These are phyloP conservation scores for Cercospora sp. DNA, from an alignment of 2,329 filamentous ascomycete genomes.

Conservation along the genomic window DNA sequence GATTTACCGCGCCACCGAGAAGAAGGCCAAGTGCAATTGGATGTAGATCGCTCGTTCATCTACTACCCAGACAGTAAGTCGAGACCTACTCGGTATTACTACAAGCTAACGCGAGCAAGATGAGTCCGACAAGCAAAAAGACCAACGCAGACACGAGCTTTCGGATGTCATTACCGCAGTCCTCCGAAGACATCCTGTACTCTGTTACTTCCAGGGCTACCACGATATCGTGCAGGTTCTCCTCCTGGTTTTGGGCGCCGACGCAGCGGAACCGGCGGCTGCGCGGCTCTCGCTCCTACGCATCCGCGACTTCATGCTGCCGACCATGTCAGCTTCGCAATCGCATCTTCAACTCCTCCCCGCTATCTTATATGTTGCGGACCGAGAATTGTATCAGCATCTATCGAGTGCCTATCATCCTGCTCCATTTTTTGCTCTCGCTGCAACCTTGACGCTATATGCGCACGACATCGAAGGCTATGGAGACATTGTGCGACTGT, in stretches of 20 bases:
- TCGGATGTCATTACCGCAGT: slow-evolving; percentile 77
- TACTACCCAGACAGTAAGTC: slow-evolving; percentile 82
- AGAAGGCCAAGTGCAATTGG: slow-evolving; percentile 86
- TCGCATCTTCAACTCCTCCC: slow-evolving; percentile 86
- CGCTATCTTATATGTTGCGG: slow-evolving; percentile 71
- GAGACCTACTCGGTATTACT: not conserved
- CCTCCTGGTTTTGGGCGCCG: slow-evolving; percentile 74
- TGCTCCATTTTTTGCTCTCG: slow-evolving; percentile 87
- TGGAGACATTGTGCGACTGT: slow-evolving; percentile 81
- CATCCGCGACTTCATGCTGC: slow-evolving; percentile 97
- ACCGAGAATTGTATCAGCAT: slow-evolving; percentile 71
- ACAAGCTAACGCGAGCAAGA: slow-evolving; percentile 48
- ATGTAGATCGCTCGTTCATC: slow-evolving; percentile 95
- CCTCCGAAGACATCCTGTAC: slow-evolving; percentile 74
- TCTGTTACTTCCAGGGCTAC: slow-evolving; percentile 97
- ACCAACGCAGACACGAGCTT: slow-evolving; percentile 71
- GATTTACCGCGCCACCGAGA: slow-evolving; percentile 75
- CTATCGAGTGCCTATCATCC: slow-evolving; percentile 33
- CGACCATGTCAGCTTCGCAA: slow-evolving; percentile 76
- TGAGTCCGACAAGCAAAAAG: slow-evolving; percentile 67
- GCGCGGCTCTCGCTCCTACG: slow-evolving; percentile 83
- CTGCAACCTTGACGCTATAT: slow-evolving; percentile 93
- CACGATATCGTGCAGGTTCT: slow-evolving; percentile 98
- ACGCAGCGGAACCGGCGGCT: slow-evolving; percentile 62
- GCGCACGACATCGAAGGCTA: slow-evolving; percentile 94